These are phyloP conservation scores for Beauveria caledonica DNA, from an alignment of 2,329 filamentous ascomycete species.

Conservation along the genomic window DNA sequence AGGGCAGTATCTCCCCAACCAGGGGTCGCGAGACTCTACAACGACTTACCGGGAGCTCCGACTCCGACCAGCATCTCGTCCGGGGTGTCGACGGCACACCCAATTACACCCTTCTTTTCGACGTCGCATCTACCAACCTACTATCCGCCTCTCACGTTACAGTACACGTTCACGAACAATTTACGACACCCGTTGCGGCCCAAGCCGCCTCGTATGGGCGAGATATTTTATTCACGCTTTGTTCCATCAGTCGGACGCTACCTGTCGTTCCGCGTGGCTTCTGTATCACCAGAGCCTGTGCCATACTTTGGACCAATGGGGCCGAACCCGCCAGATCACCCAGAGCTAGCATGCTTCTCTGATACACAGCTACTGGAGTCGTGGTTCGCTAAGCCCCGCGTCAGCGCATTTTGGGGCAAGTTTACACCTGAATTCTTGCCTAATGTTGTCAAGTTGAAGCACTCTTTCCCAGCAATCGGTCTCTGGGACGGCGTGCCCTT, in stretches of 20 bases:
- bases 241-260: slow-evolving; percentile 76
- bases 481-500: slow-evolving; percentile 94
- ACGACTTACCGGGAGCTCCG: slow-evolving; percentile 32
- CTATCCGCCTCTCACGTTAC: slow-evolving; percentile 74
- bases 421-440: slow-evolving; percentile 59
- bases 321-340: slow-evolving; percentile 29
- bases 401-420: slow-evolving; percentile 77
- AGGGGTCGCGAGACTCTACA: slow-evolving; percentile 17
- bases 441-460: slow-evolving; percentile 53
- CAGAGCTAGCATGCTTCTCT: slow-evolving; percentile 35
- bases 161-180: slow-evolving; percentile 71
- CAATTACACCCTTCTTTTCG: slow-evolving; percentile 67
- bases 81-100: slow-evolving; percentile 23
- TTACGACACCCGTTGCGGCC: slow-evolving; percentile 79
- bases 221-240: slow-evolving; percentile 84
- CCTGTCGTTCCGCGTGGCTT: slow-evolving; percentile 80
- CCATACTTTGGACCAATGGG: slow-evolving; percentile 54
- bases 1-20: slow-evolving; percentile 11
- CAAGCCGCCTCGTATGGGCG: slow-evolving; percentile 82
- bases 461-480: slow-evolving; percentile 86
- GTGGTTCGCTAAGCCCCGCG: slow-evolving; percentile 85
- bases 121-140: slow-evolving; percentile 83
- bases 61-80: slow-evolving; percentile 26
- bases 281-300: slow-evolving; percentile 54
- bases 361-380: slow-evolving; percentile 59